A percentile compares a stretch with the other conserved stretches of the same genome.
Conservation (phyloP, 352 stramenopile genomes). For the Phytophthora sp. region DNA sequence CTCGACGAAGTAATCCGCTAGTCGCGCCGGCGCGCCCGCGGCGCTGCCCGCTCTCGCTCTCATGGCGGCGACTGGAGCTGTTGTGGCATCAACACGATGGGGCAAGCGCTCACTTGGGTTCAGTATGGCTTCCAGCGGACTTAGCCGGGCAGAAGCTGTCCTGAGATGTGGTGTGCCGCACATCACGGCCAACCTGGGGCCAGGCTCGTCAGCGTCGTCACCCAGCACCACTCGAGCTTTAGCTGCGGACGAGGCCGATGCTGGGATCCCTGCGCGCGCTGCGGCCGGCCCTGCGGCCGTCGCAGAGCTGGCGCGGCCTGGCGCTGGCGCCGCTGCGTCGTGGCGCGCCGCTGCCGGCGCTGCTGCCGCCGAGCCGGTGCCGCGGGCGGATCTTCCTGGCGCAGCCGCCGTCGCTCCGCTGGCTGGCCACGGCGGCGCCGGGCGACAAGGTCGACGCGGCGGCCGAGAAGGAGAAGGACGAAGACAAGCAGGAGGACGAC, state of each 20-base stretch:
- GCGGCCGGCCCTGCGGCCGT: slow-evolving; percentile 4
- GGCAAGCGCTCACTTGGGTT: no score
- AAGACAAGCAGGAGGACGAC: slow-evolving; percentile 8
- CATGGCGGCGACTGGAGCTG: neutral
- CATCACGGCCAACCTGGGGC: slow-evolving; percentile 6
- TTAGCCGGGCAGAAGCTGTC: neutral
- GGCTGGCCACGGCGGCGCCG: slow-evolving; percentile 14
- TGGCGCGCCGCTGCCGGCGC: neutral
- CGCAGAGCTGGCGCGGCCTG: slow-evolving; percentile 8
- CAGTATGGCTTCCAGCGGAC: no score
- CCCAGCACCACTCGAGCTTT: slow-evolving; percentile 17
- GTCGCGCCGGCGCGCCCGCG: slow-evolving; percentile 26
- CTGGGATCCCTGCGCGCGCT: slow-evolving; percentile 26
- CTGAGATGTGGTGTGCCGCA: neutral
- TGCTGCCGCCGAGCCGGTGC: slow-evolving; percentile 4
- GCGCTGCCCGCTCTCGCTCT: neutral
- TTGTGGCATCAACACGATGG: neutral
- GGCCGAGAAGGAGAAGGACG: neutral
- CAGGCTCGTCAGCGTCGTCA: neutral
- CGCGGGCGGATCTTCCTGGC: slow-evolving; percentile 6
- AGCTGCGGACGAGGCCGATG: slow-evolving; percentile 13
- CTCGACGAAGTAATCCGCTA: slow-evolving; percentile 84
- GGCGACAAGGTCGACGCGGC: neutral
- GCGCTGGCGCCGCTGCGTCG: slow-evolving; percentile 4
- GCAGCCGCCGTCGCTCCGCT: slow-evolving; percentile 19